Base-by-base conservation (phyloP, 2,329 filamentous ascomycete species). In the Penicillium sp. region DNA sequence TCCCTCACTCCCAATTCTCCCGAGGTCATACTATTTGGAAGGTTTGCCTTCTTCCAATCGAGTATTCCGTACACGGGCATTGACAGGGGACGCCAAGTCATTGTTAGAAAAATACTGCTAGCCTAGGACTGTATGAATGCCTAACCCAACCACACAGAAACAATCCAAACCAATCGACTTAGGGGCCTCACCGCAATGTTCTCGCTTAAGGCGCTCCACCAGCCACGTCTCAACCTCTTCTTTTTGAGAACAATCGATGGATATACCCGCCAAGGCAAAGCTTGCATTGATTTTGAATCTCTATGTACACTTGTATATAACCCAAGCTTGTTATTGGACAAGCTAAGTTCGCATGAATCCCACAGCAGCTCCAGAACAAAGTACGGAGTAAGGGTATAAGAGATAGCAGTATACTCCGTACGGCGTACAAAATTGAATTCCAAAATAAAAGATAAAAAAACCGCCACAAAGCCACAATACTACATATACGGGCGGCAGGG, bases 131-230 rank as follows among this genome's bases (percentile, higher is more conserved):
- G 49, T 47, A 51, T 51, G 43, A 51, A 43, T 51, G 42, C 49
- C 49, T 51, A 47, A 51, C 16, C 18, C 45, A 36, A 18, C 38
- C 36, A 24, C n/a, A n/a, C 14, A 34, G 40, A 51, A 9, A 32
- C 42, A 24, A 27, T 14, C 13, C 2, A 47, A 46, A 24, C n/a
- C 3, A 11, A 16, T 4, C 22, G 38, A 29, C 29, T 22, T 29
- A 29, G 14, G 14, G 31, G 46, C 8, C 18, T 53, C 51, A 53
- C 51, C 51, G 51, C 41, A 53, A 32, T 49, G 31, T 31, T 36
- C 29, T 51, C 50, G 50, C 31, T 16, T 50, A 40, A 40, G 32
- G 50, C 50, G 34, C 21, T 50, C 46, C 41, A 50, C 46, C 27
- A 34, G 32, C 45, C 50, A 52, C 21, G 34, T 48, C 22, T 45